Evolutionary conservation across 257 asterid species (phyloP).

Genomic region (Solanum pinnatisectum): DNA sequence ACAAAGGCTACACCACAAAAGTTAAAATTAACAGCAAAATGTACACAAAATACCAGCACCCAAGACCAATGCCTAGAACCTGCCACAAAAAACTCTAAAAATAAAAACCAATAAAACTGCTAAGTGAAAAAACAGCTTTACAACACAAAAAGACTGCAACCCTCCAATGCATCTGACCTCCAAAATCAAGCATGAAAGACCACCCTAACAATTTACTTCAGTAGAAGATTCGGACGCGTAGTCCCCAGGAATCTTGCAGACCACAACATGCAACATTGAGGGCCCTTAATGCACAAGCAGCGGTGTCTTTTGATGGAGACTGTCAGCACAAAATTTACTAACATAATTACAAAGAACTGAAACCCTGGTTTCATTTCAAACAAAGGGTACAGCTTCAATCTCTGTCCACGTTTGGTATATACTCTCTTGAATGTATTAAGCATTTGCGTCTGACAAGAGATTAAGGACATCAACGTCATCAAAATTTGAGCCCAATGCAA

Average conservation of each 20-base stretch:
- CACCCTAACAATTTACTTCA: neutral
- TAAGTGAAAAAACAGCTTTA: neutral
- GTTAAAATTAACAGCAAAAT: neutral
- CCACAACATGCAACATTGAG: neutral
- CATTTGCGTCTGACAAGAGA: slow-evolving; percentile 40
- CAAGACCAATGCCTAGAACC: neutral
- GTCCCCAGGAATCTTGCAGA: neutral
- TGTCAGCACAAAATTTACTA: slow-evolving; percentile 1
- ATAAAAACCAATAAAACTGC: neutral
- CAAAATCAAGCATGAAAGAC: neutral
- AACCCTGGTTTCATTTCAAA: slow-evolving; percentile 11
- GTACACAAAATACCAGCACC: neutral
- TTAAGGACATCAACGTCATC: slow-evolving; percentile 65
- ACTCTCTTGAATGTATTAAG: slow-evolving; percentile 11
- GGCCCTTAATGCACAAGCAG: slow-evolving; percentile 4
- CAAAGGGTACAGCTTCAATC: slow-evolving; percentile 2
- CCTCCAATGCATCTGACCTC: neutral
- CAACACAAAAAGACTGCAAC: neutral
- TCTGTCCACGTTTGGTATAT: neutral
- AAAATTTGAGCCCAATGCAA: slow-evolving; percentile 55
- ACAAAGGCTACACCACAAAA: neutral
- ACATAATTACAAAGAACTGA: slow-evolving; percentile 39
- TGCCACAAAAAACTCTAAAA: neutral
- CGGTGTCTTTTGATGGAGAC: slow-evolving; percentile 8
- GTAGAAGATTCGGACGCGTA: neutral